Evolutionary conservation across 768 basidiomycete genomes (phyloP), one percentile per base, ranked within the genome.

Genomic region (Lactarius hengduanensis): DNA sequence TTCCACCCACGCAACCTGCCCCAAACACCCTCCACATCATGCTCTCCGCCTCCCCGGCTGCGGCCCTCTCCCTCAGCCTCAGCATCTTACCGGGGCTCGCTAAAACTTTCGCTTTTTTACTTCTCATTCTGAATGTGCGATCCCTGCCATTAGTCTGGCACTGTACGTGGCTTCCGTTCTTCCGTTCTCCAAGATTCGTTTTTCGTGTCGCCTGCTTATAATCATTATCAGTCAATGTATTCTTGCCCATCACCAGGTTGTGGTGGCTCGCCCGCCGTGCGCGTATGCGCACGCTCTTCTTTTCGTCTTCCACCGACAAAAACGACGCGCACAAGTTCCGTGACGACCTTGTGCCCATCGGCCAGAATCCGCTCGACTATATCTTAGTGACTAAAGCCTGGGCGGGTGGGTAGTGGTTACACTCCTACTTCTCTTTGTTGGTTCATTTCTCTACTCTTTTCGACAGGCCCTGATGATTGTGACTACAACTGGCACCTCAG

Each of bases 401-500:
- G 65, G 75, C 75, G 3, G 62, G 70, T 62, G 7, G 13, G 62
- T 60, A 4, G 50, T 26, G 4, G 13, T 13, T 13, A 59, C 10
- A n/a, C 47, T 2, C 38, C 20, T 15, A 11, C 18, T 7, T 3
- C 9, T 11, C 26, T 40, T 20, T n/a, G 3, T 56, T 62, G n/a
- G 20, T 36, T 13, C 6, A 53, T 53, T 28, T 26, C 26, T 11
- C 16, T 8, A 8, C 57, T n/a, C 2, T 20, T n/a, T 56, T 10
- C 10, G 4, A n/a, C 62, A 89, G 89, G 81, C 63, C 70, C 86
- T 8, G 90, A 92, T 68, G 91, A 92, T 54, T 81, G 82, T 53
- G 92, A 94, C 75, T 87, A 86, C 71, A 85, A 90, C 72, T 73
- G 82, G 15, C 91, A 94, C 72, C 79, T 93, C 65, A 91, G 89